Conservation (phyloP, 305 asterid species). For the Rubia tinctorum region DNA sequence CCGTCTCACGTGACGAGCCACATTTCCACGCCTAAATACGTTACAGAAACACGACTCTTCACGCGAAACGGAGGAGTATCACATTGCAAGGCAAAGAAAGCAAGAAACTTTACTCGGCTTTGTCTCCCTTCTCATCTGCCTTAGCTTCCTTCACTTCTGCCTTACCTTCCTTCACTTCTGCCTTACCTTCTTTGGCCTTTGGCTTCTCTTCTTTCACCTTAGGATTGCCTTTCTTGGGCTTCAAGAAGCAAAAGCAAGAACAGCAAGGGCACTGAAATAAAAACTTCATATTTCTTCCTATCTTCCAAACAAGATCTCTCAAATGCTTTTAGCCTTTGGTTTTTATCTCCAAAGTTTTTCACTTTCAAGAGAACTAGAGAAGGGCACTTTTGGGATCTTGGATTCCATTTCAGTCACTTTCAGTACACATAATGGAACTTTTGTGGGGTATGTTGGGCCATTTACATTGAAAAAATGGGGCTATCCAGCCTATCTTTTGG, state of each 20-base stretch:
- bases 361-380: background rate
- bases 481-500: constrained; percentile 8
- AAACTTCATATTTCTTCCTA: constrained; percentile 30
- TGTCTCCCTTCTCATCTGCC: constrained; percentile 15
- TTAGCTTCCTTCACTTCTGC: constrained; percentile 10
- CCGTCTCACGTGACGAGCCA: background rate
- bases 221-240: constrained; percentile 34
- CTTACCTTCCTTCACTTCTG: constrained; percentile 7
- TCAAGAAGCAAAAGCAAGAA: constrained; percentile 49
- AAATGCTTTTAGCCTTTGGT: background rate
- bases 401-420: constrained; percentile 34
- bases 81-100: background rate
- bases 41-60: background rate
- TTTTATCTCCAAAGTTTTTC: background rate
- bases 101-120: background rate
- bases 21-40: background rate
- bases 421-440: constrained; percentile 4
- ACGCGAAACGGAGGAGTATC: background rate
- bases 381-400: background rate
- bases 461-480: constrained; percentile 4
- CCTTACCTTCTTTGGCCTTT: constrained; percentile 14
- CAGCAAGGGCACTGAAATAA: constrained; percentile 47
- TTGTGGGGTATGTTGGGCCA: constrained; percentile 15
- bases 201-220: constrained; percentile 16
- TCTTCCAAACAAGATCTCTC: background rate